Percentiles rank a stretch among this genome's conserved stretches.
These are phyloP conservation scores for Xylaria nigripes DNA, from an alignment of 495 filamentous ascomycete genomes.

Conservation along the genomic window DNA sequence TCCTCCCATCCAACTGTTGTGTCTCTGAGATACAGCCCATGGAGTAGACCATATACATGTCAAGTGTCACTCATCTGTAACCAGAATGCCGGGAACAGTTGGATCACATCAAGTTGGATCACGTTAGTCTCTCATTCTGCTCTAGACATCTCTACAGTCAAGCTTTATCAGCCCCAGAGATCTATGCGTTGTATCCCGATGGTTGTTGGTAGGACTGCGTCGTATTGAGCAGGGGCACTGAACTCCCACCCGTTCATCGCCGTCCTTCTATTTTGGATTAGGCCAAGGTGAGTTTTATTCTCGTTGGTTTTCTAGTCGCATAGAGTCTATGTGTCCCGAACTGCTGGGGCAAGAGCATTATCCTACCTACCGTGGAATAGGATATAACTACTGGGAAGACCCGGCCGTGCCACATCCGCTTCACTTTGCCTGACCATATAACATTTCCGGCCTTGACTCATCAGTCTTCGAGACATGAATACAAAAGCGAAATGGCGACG, in stretches of 20 bases:
- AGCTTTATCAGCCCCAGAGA: not conserved
- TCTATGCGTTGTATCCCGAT: not conserved
- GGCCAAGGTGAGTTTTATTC: not conserved
- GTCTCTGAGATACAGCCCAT: not conserved
- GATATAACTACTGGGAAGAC: constrained; percentile 2
- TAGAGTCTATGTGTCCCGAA: not conserved
- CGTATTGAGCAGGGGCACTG: not conserved
- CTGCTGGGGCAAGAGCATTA: not conserved
- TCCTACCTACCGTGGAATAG: not conserved
- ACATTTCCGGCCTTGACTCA: not conserved
- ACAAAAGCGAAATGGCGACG: constrained; percentile 11
- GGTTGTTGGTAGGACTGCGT: not conserved
- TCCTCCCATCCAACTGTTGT: not conserved
- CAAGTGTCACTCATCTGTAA: not conserved
- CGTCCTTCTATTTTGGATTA: not conserved
- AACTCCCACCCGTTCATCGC: not conserved
- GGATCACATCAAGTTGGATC: not conserved
- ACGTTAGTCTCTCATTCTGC: not conserved
- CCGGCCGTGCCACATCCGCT: not conserved
- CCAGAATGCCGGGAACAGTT: not conserved
- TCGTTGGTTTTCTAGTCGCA: not conserved
- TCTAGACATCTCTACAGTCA: not conserved
- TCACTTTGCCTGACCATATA: not conserved
- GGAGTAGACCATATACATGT: not conserved
- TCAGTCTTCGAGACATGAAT: constrained; percentile 7